Conservation (phyloP, 768 basidiomycete genomes). For the Mycena metata region DNA sequence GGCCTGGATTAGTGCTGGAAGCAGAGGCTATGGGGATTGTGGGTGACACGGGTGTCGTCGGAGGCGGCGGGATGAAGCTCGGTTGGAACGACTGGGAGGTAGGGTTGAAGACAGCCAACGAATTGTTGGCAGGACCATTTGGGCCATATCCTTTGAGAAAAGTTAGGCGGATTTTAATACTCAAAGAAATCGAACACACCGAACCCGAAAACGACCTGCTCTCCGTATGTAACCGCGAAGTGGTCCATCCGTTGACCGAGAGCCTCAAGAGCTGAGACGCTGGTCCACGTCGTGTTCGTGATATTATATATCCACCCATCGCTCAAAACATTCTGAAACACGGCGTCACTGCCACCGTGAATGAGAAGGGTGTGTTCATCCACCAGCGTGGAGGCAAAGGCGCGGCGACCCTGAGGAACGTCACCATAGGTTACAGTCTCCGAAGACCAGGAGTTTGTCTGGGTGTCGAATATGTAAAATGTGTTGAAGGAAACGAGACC, state of each 20-base stretch:
- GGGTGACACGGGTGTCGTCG: constrained; percentile 41
- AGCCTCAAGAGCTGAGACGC: constrained; percentile 62
- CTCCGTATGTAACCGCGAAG: constrained; percentile 72
- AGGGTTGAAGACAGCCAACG: constrained; percentile 67
- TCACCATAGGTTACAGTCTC: constrained; percentile 53
- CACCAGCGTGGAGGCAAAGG: constrained; percentile 69
- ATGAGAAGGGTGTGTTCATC: constrained; percentile 72
- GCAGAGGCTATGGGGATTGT: constrained; percentile 51
- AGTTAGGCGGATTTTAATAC: neutral
- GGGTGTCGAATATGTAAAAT: constrained; percentile 76
- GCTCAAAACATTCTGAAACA: constrained; percentile 63
- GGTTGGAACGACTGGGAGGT: constrained; percentile 58
- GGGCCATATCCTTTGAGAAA: constrained; percentile 59
- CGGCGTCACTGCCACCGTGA: constrained; percentile 81
- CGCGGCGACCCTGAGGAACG: constrained; percentile 71
- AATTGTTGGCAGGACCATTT: constrained; percentile 65
- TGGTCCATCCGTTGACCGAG: constrained; percentile 81
- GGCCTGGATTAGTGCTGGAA: constrained; percentile 41
- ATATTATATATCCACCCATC: constrained; percentile 84
- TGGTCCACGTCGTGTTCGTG: constrained; percentile 71
- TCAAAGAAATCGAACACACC: constrained; percentile 60
- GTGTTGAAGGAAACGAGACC: constrained; percentile 67
- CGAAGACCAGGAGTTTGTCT: constrained; percentile 64
- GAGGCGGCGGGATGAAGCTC: constrained; percentile 55
- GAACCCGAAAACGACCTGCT: constrained; percentile 80